Conservation (phyloP, 169 alveolate species). For the Fabrea salina region DNA sequence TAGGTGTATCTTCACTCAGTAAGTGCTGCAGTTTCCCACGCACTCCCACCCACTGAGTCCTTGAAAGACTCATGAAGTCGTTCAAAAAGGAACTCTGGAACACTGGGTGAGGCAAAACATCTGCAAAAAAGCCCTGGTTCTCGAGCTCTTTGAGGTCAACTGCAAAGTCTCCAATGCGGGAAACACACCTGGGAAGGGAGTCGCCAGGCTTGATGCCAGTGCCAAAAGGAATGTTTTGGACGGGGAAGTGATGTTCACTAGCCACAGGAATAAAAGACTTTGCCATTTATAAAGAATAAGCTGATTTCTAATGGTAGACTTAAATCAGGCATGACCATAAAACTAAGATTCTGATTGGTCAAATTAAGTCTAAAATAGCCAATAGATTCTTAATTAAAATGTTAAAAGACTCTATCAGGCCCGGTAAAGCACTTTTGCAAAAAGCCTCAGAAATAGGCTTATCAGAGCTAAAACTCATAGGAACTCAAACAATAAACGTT, state of each 20-base stretch:
- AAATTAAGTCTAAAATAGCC: too few relatives aligned
- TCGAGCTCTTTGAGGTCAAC: slow-evolving; percentile 54
- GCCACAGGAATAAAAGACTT: slow-evolving; percentile 1
- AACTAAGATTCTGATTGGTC: too few relatives aligned
- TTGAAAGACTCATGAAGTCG: too few relatives aligned
- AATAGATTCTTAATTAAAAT: too few relatives aligned
- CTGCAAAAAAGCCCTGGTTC: slow-evolving; percentile 36
- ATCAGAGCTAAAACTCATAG: not conserved
- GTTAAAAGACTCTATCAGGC: not conserved
- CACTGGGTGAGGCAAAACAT: too few relatives aligned
- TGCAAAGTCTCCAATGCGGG: slow-evolving; percentile 50
- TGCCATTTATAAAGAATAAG: too few relatives aligned
- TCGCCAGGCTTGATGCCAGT: slow-evolving; percentile 30
- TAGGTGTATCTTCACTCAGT: too few relatives aligned
- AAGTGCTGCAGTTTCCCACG: too few relatives aligned
- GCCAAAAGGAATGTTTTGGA: slow-evolving; percentile 65
- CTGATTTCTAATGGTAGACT: too few relatives aligned
- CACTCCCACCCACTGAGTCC: too few relatives aligned
- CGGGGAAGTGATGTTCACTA: slow-evolving; percentile 48
- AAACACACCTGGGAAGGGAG: slow-evolving; percentile 21
- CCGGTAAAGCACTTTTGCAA: not conserved
- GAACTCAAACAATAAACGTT: not conserved
- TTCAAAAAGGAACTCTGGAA: too few relatives aligned
- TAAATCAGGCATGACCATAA: too few relatives aligned
- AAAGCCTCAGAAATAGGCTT: not conserved